Percentiles rank a stretch among this genome's conserved stretches.
Conservation (phyloP, 352 stramenopile species). For the Pythium sp. region DNA sequence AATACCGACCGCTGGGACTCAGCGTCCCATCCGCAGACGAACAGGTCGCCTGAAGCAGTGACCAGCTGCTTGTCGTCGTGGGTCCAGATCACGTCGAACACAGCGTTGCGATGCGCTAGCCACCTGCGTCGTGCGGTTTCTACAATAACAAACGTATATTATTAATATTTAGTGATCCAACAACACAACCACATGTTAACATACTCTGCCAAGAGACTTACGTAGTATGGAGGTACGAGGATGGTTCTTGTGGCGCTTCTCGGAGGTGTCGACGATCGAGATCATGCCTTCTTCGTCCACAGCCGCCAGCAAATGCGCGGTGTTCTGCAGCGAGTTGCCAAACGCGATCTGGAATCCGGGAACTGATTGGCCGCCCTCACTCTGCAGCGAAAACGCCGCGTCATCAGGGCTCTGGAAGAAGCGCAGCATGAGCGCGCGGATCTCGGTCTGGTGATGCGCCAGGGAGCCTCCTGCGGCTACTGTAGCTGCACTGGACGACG, state of each 20-base stretch:
- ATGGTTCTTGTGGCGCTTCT: constrained; percentile 1
- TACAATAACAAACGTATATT: neutral
- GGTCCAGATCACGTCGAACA: constrained; percentile 72
- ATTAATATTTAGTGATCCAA: neutral
- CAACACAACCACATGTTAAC: no score
- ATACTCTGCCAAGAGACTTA: no score
- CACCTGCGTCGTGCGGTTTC: constrained; percentile 21
- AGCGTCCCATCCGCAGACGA: constrained; percentile 53
- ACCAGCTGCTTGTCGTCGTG: constrained; percentile 44
- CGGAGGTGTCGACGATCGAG: constrained; percentile 36
- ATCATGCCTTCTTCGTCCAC: constrained; percentile 61
- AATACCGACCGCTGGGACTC: constrained; percentile 37
- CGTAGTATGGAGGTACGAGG: constrained; percentile 8
- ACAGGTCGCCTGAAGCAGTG: constrained; percentile 56
- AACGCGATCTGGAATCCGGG: constrained; percentile 62
- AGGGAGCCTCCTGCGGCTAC: neutral
- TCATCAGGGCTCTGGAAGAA: constrained; percentile 29
- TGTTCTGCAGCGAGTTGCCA: constrained; percentile 17
- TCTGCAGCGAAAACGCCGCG: constrained; percentile 15
- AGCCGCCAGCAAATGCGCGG: constrained; percentile 31
- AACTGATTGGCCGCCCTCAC: constrained; percentile 14
- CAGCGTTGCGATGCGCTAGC: constrained; percentile 59
- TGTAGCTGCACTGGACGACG: neutral
- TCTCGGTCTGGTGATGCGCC: constrained; percentile 15
- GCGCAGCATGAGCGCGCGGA: constrained; percentile 28